Conservation (phyloP, 768 basidiomycete species). For the Albatrellus ellisii region DNA sequence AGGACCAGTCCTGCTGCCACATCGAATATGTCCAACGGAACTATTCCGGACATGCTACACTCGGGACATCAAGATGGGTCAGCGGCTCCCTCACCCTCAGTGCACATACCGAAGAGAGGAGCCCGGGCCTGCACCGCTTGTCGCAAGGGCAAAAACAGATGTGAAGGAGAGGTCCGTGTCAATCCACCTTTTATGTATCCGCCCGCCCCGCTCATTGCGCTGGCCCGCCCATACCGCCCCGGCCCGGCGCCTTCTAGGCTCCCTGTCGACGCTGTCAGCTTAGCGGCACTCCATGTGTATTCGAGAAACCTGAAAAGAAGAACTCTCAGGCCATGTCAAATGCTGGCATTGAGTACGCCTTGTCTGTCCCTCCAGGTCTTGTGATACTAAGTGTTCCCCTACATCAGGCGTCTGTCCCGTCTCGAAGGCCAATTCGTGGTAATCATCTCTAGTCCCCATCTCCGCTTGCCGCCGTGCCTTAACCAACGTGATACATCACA, state of each 20-base stretch:
- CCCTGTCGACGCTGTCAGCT: constrained; percentile 85
- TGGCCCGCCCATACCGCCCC: constrained; percentile 69
- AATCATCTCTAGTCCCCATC: constrained; percentile 10
- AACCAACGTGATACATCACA: constrained; percentile 20
- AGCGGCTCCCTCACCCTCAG: constrained; percentile 19
- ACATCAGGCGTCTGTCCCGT: constrained; percentile 60
- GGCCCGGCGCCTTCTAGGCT: constrained; percentile 48
- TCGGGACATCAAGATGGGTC: constrained; percentile 19
- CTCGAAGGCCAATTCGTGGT: constrained; percentile 82
- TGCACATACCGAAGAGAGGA: constrained; percentile 84
- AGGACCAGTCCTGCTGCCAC: constrained; percentile 25
- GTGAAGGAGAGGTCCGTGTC: constrained; percentile 74
- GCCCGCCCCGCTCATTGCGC: constrained; percentile 26
- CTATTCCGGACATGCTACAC: constrained; percentile 17
- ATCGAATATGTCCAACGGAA: constrained; percentile 16
- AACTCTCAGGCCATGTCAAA: constrained; percentile 33
- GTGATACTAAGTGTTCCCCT: too few relatives aligned
- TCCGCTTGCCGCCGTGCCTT: constrained; percentile 2
- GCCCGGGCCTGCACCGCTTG: constrained; percentile 81
- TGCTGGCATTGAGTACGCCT: constrained; percentile 61
- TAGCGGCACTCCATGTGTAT: constrained; percentile 68
- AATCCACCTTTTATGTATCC: constrained; percentile 7
- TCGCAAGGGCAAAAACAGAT: constrained; percentile 86
- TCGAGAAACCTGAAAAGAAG: constrained; percentile 91
- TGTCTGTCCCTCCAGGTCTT: too few relatives aligned